phyloP scores from a whole-genome alignment of 129 eudicot genomes.

The Erigeron canadensis region DNA sequence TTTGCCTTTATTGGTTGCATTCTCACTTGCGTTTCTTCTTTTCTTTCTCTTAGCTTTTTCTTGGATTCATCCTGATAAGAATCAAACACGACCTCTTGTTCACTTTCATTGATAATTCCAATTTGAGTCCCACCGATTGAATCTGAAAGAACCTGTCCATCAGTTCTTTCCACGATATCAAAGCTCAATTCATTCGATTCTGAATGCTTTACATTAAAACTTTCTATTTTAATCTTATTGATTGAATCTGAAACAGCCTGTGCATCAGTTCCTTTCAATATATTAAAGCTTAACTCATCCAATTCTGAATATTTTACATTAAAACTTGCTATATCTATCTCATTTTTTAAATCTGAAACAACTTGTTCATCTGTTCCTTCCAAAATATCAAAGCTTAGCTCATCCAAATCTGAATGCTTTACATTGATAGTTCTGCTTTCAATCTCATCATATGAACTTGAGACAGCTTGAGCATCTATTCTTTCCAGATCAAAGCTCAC shows the following conservation, averaged over 20 bases:
- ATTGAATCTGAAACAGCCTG: neutral
- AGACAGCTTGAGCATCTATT: conserved; percentile 1
- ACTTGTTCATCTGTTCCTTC: conserved; percentile 10
- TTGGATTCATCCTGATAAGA: conserved; percentile 18
- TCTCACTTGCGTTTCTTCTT: conserved; percentile 8
- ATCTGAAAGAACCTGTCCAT: neutral
- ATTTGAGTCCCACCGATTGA: neutral
- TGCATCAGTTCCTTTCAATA: conserved; percentile 3
- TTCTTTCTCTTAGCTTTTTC: conserved; percentile 30
- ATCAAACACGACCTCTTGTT: conserved; percentile 28
- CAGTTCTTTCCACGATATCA: neutral
- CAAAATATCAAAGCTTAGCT: conserved; percentile 9
- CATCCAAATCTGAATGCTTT: neutral
- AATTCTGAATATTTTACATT: neutral
- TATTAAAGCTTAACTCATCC: conserved; percentile 6
- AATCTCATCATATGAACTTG: conserved; percentile 4
- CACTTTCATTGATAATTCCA: conserved; percentile 1
- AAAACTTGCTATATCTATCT: neutral
- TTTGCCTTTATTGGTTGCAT: conserved; percentile 43
- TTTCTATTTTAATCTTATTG: conserved; percentile 5
- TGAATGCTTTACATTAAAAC: neutral
- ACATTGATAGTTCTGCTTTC: neutral
- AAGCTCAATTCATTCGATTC: neutral
- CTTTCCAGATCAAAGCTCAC: conserved; percentile 21
- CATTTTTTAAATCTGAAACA: conserved; percentile 6